Base-by-base conservation (phyloP, 352 stramenopile genomes). In the Phytophthora europaea region DNA sequence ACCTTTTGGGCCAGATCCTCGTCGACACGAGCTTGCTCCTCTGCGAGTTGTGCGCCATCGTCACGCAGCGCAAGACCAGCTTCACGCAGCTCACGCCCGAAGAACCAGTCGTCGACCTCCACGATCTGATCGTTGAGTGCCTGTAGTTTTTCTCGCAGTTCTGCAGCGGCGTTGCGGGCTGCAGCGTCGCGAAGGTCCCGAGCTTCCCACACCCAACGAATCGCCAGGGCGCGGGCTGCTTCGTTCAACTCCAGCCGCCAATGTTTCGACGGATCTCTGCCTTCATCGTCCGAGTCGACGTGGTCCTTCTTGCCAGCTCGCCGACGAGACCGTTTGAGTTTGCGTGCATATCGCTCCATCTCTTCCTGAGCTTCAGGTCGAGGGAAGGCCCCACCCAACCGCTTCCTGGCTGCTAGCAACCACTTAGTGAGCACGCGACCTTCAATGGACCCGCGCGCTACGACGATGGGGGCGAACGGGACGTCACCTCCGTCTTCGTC, bases 371-470 rank as follows among this genome's bases (percentile, higher is more conserved):
- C 96, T 64, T 96, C 81, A 6, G 91, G 84, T 48, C 91, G 83
- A 4, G 95, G 94, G 65, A 99, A 98, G 9, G 90, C 78, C 4
- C 96, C 97, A 48, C 96, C 95, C 1, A 99, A 73, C 5, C 94
- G 90, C 61, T 87, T 93, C n/a, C 97, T 85, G 13, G 95, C 93
- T 18, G 96, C 97, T 33, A 94, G 59, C 16, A 99, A 76, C 97
- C 97, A 99, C 71, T 99, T 99, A 40, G 74, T 90, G 80, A 99
- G 93, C 77, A 99, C 96, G 12, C 89, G 84, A 7, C 97, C 97
- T 82, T 99, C 94, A 28, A 89, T 82, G 18, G 96, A 97, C 7
- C 76, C 90, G 18, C 94, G 86, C 16, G 89, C 88, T 15, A 99
- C 90, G 6, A 99, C 89, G 1, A 99, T 83, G 5, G 95, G 94